Conservation (phyloP, 2,329 filamentous ascomycete genomes). For the Phialophora macrospora region DNA sequence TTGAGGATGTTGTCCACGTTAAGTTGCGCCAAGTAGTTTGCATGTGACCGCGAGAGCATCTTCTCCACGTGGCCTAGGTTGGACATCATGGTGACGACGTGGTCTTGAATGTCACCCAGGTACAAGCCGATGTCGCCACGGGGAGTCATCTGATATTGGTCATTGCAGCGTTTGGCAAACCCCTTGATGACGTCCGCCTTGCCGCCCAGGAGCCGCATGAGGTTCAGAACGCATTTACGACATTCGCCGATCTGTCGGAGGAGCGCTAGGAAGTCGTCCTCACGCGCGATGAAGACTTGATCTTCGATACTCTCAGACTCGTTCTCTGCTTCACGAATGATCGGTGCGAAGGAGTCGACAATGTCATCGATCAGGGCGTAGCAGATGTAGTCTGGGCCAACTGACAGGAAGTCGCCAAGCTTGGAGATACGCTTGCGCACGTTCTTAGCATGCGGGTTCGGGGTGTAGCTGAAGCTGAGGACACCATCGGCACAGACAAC, state of each 20-base stretch:
- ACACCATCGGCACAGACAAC: slow-evolving; percentile 96
- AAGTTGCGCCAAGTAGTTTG: slow-evolving; percentile 94
- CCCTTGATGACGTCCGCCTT: slow-evolving; percentile 98
- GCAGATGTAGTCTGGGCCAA: slow-evolving; percentile 98
- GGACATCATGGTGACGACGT: slow-evolving; percentile 99
- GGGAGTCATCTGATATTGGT: slow-evolving; percentile 92
- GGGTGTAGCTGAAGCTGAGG: slow-evolving; percentile 89
- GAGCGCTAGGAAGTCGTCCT: slow-evolving; percentile 86
- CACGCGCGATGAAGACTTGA: slow-evolving; percentile 87
- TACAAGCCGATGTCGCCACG: slow-evolving; percentile 97
- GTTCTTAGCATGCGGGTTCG: slow-evolving; percentile 83
- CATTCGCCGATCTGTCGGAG: slow-evolving; percentile 85
- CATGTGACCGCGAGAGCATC: slow-evolving; percentile 90
- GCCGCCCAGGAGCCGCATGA: slow-evolving; percentile 89
- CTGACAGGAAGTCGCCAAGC: slow-evolving; percentile 89
- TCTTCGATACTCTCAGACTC: slow-evolving; percentile 95
- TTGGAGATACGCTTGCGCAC: slow-evolving; percentile 90
- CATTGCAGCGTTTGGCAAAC: slow-evolving; percentile 98
- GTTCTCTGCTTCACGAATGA: slow-evolving; percentile 82
- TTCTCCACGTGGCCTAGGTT: slow-evolving; percentile 96
- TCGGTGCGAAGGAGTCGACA: slow-evolving; percentile 90
- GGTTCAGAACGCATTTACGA: slow-evolving; percentile 90
- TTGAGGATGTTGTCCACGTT: slow-evolving; percentile 89
- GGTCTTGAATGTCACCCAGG: slow-evolving; percentile 95
- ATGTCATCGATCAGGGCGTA: slow-evolving; percentile 99